Evolutionary conservation across 305 asterid species (phyloP), one percentile per base, ranked within the genome.

Genomic region (Fraxinus floribunda): DNA sequence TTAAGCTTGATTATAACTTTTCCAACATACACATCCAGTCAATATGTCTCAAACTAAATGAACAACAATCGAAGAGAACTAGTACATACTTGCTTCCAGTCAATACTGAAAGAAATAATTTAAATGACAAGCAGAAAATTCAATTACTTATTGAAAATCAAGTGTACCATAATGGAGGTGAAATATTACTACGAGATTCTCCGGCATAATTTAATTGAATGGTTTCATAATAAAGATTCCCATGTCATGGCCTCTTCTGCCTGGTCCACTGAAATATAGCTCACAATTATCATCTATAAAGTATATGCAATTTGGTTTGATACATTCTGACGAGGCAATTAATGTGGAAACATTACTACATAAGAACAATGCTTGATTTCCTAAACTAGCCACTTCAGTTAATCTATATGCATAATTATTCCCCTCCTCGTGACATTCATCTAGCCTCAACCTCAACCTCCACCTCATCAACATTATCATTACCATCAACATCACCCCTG

Each of bases 381-480:
- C 52, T 41, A 41, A 41, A 41, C 52, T 41, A 41, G 4, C 11
- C 52, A 41, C 16, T 41, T 41, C 9, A 38, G 44, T 38, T 89
- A 41, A 41, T 94, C 99, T 93, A 92, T 84, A 87, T 93, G 97
- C 98, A 94, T 95, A 60, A 90, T 83, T 83, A 93, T 95, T 82
- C 52, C 15, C 52, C 52, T 10, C 52, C 36, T 34, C 36, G 36
- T 34, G 36, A 34, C 36, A 34, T 34, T 34, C 36, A 34, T 34
- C 36, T 34, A 34, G 36, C 36, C 36, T 34, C 36, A 34, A 34
- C 36, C 36, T 34, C 36, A 0, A 34, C 41, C 41, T 44, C 55
- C 55, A 44, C 55, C 55, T 44, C 5, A 44, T 44, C 55, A 44
- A 10, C 55, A 44, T 44, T 44, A 11, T 44, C n/a, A 11, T 2